Evolutionary conservation across 2,329 filamentous ascomycete genomes (phyloP), one percentile per base, ranked within the genome.

Genomic region (Colletotrichum gloeosporioides): DNA sequence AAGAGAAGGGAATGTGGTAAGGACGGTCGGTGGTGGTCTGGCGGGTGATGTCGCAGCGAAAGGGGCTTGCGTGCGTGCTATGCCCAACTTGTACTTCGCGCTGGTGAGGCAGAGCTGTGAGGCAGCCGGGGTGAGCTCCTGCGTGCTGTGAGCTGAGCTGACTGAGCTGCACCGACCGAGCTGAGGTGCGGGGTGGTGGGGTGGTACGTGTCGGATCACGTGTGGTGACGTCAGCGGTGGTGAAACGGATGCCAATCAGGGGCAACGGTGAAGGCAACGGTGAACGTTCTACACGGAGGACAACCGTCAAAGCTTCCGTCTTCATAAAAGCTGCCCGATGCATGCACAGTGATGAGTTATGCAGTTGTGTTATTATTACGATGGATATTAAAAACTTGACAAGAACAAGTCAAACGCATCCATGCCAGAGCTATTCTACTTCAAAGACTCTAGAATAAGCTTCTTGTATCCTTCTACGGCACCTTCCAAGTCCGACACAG

Each of bases 401-500:
- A 32, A 31, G 44, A 53, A 53, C 4, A 53, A 12, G 18, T 55
- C 31, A 9, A 32, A 32, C 25, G 25, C 22, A 22, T 22, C 22
- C 25, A 13, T 63, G n/a, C 22, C 13, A 13, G 4, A 63, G 8
- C 9, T 61, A 25, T 9, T 31, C 31, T 32, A 18, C 15, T 83
- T 83, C 77, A 90, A 83, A 16, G 88, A 88, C 79, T 92, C 88
- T 78, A 89, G 83, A 76, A 95, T 92, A 76, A 96, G 86, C 80
- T 86, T 93, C 86, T 95, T 92, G 83, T 96, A 98, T 9, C 93
- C 96, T 78, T 93, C 89, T 0, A 98, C 95, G 6, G 96, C 94
- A 66, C 89, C 88, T 85, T 96, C 93, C 66, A 99, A 85, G 78
- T 98, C 94, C 25, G 89, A 89, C 29, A 96, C 91, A 25, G 90